phyloP scores from a whole-genome alignment of 2,329 filamentous ascomycete species.

The Aspergillus sp. region DNA sequence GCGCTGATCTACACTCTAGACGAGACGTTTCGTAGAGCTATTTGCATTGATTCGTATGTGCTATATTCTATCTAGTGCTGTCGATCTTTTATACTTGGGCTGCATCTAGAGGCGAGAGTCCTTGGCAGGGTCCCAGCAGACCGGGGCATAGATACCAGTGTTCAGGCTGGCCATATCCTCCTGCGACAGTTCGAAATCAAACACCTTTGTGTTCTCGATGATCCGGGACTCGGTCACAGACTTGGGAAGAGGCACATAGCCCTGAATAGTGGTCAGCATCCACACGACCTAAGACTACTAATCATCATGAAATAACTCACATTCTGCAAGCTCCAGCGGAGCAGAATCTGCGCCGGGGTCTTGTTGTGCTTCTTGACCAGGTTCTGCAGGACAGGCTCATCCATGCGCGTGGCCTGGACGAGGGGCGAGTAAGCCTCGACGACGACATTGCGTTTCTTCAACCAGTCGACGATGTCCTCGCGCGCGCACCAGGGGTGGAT shows the following conservation, averaged over 20 bases:
- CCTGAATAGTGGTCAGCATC: constrained; percentile 34
- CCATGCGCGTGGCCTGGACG: constrained; percentile 45
- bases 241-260: constrained; percentile 63
- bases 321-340: constrained; percentile 63
- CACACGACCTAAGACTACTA: too few species aligned
- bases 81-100: not conserved
- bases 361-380: constrained; percentile 58
- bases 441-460: constrained; percentile 60
- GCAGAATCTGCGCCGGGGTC: constrained; percentile 57
- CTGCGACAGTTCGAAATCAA: constrained; percentile 59
- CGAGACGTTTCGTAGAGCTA: not conserved
- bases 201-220: constrained; percentile 59
- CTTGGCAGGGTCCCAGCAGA: constrained; percentile 56
- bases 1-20: not conserved
- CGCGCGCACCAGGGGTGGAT: constrained; percentile 84
- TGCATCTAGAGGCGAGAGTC: constrained; percentile 24
- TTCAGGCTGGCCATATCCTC: constrained; percentile 59
- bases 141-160: constrained; percentile 56
- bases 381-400: constrained; percentile 53
- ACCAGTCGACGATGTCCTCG: constrained; percentile 79
- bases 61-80: not conserved
- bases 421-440: constrained; percentile 57
- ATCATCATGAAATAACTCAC: constrained; percentile 24
- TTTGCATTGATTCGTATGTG: not conserved
- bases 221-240: constrained; percentile 61